Base-by-base conservation (phyloP, 164 flowering plant species). In the Santalum album region DNA sequence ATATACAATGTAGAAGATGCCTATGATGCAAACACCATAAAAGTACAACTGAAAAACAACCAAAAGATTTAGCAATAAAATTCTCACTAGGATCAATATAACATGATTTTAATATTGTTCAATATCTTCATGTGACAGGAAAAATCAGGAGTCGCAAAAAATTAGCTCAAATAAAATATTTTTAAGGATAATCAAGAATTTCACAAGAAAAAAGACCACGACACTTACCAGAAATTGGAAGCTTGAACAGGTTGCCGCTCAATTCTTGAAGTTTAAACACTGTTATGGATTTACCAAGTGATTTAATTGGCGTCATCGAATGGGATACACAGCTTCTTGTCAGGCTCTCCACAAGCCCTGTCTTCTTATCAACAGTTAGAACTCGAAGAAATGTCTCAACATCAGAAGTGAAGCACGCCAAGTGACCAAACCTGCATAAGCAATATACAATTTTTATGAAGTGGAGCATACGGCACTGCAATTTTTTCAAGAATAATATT, bases 341-440 rank as follows among this genome's bases (percentile, higher is more conserved):
- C 22, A 84, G 26, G 54, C 72, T 78, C 35, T 66, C 72, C 59
- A 84, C 16, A 23, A 91, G 51, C 45, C 70, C 69, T 1, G n/a
- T 53, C 64, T 69, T 81, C 61, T 74, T 81, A 18, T 72, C 65
- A 25, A 35, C 27, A 53, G 75, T 56, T 51, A 88, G 70, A 38
- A 76, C 75, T 61, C 71, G 72, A 53, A 86, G 72, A 53, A 77
- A 83, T 38, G 43, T 42, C 69, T 84, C 89, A 54, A 91, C 75
- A 70, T 89, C 98, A 55, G 83, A 76, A 51, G 83, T 22, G 50
- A 79, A 88, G 74, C 86, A 76, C 56, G 87, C 73, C 61, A 86
- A 64, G 67, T 88, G 94, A 60, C 96, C 91, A 70, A 88, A 91
- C 70, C 98, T 89, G 91, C 45, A 52, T 25, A 39, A 1, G 26